Evolutionary conservation across 2,329 filamentous ascomycete genomes (phyloP), one percentile per base, ranked within the genome.

Genomic region (Diaporthe ampelina): DNA sequence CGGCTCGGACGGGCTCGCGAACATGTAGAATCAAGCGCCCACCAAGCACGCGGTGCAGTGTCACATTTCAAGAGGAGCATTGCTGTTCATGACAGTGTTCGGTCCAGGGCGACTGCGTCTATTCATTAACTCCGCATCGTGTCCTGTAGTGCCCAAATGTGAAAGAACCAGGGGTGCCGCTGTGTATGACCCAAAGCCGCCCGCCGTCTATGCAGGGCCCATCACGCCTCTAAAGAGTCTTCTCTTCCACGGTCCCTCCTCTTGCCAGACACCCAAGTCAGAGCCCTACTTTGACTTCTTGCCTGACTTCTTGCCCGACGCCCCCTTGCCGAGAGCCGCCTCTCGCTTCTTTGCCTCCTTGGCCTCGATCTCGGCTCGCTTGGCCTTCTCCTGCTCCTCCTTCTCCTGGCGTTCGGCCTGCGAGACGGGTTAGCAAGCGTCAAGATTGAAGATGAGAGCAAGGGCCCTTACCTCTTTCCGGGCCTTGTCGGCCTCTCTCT

Each of bases 401-500:
- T 79, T 85, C 80, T 90, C 89, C 79, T 91, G 89, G 77, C 87
- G 88, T 81, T 91, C 90, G 11, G 89, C 90, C 89, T 90, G 61
- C 37, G 63, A 7, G 29, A 79, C 84, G 59, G 82, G 80, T 70
- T 76, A 70, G 61, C 24, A 48, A 6, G 21, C 15, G 50, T 13
- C 43, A 40, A 54, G 19, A 50, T 50, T 1, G n/a, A 26, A 56
- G 9, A 40, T 3, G 15, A 21, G 26, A 1, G 11, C 43, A 48
- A 4, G 17, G n/a, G 26, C 77, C 84, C 88, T 88, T 90, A 91
- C 96, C 86, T 94, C 91, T 88, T 96, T 95, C 79, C 95, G 88
- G 40, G 92, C 94, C 70, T 94, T 91, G 80, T 97, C 96, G 26
- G 93, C 92, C 80, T 94, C 95, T 77, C 97, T 91, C 86, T 95